Evolutionary conservation across 1,284 basidiomycete genomes (phyloP).

Genomic region (Flammula alnicola): DNA sequence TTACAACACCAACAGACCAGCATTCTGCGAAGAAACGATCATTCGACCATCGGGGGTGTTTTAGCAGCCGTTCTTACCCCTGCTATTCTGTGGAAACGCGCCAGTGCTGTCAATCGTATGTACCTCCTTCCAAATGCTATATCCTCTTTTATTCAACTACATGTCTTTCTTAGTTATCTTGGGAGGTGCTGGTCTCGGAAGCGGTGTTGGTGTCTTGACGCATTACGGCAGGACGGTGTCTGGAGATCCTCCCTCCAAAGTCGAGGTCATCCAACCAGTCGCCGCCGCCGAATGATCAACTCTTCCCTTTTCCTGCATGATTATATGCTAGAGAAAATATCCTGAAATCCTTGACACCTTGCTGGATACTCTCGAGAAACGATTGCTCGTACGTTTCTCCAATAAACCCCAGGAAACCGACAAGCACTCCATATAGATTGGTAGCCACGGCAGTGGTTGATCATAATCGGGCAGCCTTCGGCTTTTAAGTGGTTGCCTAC

Average conservation of each 20-base stretch:
- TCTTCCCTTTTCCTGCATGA: no score
- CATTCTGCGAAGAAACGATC: slow-evolving; percentile 65
- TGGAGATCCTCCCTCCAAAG: slow-evolving; percentile 52
- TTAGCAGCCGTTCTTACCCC: slow-evolving; percentile 65
- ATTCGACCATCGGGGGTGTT: slow-evolving; percentile 70
- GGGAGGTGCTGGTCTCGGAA: slow-evolving; percentile 72
- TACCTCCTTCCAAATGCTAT: slow-evolving; percentile 16
- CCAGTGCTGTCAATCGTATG: slow-evolving; percentile 58
- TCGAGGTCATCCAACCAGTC: slow-evolving; percentile 29
- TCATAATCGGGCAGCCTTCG: no score
- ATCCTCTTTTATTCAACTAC: no score
- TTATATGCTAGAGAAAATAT: no score
- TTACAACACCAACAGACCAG: no score
- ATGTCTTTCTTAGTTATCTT: slow-evolving; percentile 59
- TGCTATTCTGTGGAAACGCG: slow-evolving; percentile 71
- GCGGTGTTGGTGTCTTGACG: slow-evolving; percentile 57
- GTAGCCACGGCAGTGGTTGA: no score
- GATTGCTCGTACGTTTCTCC: no score
- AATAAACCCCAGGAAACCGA: no score
- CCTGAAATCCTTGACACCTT: no score
- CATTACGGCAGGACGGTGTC: slow-evolving; percentile 56
- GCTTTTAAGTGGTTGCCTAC: no score
- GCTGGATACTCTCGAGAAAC: no score
- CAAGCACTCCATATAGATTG: no score
- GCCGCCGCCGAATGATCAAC: slow-evolving; percentile 4